Base-by-base conservation (phyloP, 139 green algal species). In the Chlorella ohadii region DNA sequence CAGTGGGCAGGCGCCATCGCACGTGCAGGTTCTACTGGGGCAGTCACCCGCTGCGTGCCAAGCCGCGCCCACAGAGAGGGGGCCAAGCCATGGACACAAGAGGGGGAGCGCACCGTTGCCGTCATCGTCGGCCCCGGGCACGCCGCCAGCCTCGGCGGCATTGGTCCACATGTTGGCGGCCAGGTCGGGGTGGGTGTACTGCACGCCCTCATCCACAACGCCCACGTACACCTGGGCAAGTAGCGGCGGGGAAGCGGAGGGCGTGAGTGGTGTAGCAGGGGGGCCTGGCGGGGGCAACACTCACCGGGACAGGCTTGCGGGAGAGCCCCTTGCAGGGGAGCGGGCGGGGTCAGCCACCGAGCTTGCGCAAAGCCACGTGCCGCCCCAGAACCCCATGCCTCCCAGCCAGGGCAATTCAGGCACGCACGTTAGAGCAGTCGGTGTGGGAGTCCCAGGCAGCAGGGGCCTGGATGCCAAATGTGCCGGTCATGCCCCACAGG, bases 61-160 rank as follows among this genome's bases (percentile, higher is more conserved):
- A n/a, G n/a, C n/a, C n/a, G n/a, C n/a, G n/a, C n/a, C n/a, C n/a
- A n/a, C n/a, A n/a, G n/a, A n/a, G n/a, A n/a, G n/a, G n/a, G n/a
- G n/a, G n/a, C n/a, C n/a, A n/a, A n/a, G n/a, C n/a, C n/a, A n/a
- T n/a, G n/a, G n/a, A n/a, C n/a, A n/a, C n/a, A n/a, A n/a, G 27
- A 1, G 28, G 39, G 64, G n/a, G 17, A 33, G 33, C 67, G 12
- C 67, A 74, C 93, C 92, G 51, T 95, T 95, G 47, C 72, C 72
- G 80, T 96, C 93, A 75, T 96, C 87, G 64, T 95, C 93, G 7
- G 93, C 76, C 15, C 89, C 89, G 17, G 33, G 13, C 74, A 94
- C 89, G 56, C 80, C 88, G 6, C 88, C 84, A 13, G 91, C 88
- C 83, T 96, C 93, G 1, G 59, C 74, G 2, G 41, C 36, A 76